Conservation (phyloP, 2,329 filamentous ascomycete genomes). For the Claviceps humidiphila region DNA sequence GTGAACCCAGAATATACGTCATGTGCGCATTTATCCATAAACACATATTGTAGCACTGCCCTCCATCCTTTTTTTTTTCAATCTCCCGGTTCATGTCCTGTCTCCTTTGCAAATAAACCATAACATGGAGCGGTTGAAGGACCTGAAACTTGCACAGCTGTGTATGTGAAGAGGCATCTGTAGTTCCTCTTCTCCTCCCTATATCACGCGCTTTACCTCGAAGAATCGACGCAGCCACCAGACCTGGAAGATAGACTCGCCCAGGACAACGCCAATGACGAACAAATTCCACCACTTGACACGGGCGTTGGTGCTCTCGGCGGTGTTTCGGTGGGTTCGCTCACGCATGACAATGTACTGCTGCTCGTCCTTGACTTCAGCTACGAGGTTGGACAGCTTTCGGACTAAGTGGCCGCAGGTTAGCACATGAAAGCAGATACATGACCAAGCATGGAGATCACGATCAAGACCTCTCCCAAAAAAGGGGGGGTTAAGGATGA, state of each 20-base stretch:
- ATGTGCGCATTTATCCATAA: too few relatives aligned
- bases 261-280: constrained; percentile 76
- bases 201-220: constrained; percentile 63
- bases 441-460: too few relatives aligned
- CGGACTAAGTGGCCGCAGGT: constrained; percentile 43
- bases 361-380: constrained; percentile 95
- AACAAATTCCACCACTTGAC: constrained; percentile 99
- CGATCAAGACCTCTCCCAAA: too few relatives aligned
- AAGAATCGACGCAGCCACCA: constrained; percentile 99
- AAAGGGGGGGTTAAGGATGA: background rate
- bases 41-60: too few relatives aligned
- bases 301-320: constrained; percentile 91
- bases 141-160: too few relatives aligned
- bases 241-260: constrained; percentile 93
- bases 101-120: too few relatives aligned
- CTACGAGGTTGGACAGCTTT: constrained; percentile 69
- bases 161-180: background rate
- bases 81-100: too few relatives aligned
- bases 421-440: background rate
- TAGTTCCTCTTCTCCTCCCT: constrained; percentile 10
- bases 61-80: background rate
- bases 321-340: constrained; percentile 93
- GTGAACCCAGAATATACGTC: too few relatives aligned
- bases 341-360: constrained; percentile 92
- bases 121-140: too few relatives aligned